Evolutionary conservation across 1,284 basidiomycete species (phyloP).

Genomic region (Agaricales sp.): DNA sequence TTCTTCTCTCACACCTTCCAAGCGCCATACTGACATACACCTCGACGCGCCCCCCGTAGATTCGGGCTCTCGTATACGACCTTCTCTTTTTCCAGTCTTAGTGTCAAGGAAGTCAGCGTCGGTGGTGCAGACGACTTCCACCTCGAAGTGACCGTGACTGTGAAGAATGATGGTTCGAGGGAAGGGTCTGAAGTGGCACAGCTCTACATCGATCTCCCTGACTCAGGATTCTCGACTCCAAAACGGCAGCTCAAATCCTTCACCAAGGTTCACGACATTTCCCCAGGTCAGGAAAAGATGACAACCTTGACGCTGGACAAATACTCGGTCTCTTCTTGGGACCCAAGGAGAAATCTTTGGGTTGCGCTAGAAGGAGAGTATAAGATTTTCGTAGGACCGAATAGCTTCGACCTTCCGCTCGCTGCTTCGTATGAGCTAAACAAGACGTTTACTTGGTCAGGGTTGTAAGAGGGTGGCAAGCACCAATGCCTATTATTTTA

Average conservation of each 20-base stretch:
- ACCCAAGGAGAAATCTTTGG: conserved; percentile 32
- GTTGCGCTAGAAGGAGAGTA: conserved; percentile 33
- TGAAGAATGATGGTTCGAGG: conserved; percentile 47
- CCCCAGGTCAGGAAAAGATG: conserved; percentile 27
- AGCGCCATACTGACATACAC: background rate
- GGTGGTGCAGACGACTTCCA: background rate
- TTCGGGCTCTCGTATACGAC: conserved; percentile 68
- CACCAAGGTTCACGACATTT: conserved; percentile 38
- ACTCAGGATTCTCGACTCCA: conserved; percentile 44
- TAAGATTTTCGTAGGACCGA: conserved; percentile 35
- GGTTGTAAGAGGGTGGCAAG: background rate
- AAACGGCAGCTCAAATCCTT: conserved; percentile 50
- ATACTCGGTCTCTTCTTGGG: conserved; percentile 51
- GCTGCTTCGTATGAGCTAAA: background rate
- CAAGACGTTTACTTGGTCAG: background rate
- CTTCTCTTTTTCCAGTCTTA: conserved; percentile 45
- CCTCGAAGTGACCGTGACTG: conserved; percentile 29
- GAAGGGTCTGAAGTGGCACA: conserved; percentile 60
- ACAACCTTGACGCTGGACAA: conserved; percentile 45
- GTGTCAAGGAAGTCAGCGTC: conserved; percentile 21
- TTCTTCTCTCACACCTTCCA: background rate
- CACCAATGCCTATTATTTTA: background rate
- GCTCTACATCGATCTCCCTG: conserved; percentile 52
- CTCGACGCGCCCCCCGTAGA: conserved; percentile 18
- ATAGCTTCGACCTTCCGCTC: background rate